Base-by-base conservation (phyloP, 1,139 yeast species). In the Wickerhamiella infanticola region DNA sequence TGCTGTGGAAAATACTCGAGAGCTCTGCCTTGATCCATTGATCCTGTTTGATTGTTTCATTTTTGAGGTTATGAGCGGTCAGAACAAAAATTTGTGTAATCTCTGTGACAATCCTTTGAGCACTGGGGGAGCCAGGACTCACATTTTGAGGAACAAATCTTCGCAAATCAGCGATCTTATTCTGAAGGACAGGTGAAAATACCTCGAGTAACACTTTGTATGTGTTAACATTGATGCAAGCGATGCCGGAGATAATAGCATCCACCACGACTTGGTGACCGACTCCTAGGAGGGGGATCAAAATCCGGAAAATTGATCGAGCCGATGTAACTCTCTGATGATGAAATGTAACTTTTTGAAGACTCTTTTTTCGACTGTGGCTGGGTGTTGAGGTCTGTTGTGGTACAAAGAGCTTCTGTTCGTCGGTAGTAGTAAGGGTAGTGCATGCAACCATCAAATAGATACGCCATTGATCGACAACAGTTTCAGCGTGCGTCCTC, bases 261-360 rank as follows among this genome's bases (percentile, higher is more conserved):
- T 88, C 95, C 49, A 85, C 71, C 5, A 90, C 76, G 56, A 79
- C 71, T 1, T 75, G 70, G 51, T 84, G 86, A 5, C 78, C 77
- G 0, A 86, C 78, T 36, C 75, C 79, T 45, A 93, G 64, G 35
- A 90, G 65, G 0, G 96, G 96, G 39, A 85, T 66, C 0, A 86
- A 93, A 81, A 90, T 79, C 47, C 82, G 72, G 64, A 93, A 93
- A 1, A 93, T 79, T 0, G 95, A 81, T 52, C 82, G 79, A 0
- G 95, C 97, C 51, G 96, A 84, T 0, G 95, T 88, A 46, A 93
- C 88, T 45, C 85, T 80, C 58, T 86, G 95, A 57, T 84, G 94
- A 54, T 85, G 95, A 43, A 84, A 80, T 0, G 81, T 77, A 55
- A 81, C 77, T 58, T 83, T 73, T 53, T 83, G 67, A 9, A 57